Conservation (phyloP, 225 moss, liverwort and hornwort species). For the Marchantia polymorpha region DNA sequence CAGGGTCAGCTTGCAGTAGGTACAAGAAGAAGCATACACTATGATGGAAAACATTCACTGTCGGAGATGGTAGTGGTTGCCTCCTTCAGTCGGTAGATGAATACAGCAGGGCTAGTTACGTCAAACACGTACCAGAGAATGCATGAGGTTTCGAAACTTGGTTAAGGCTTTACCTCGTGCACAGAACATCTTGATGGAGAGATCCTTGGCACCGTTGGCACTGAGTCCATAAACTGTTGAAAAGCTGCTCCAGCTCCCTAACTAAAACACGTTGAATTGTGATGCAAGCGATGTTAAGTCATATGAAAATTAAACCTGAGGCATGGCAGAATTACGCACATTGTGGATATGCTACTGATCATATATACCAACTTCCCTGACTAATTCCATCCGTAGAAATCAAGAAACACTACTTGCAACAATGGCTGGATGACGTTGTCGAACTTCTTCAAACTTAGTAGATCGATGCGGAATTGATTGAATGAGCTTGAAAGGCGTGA, state of each 20-base stretch:
- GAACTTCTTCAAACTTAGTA: too few species aligned
- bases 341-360: background rate
- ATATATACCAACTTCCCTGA: background rate
- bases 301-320: background rate
- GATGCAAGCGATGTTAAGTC: background rate
- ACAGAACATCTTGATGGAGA: constrained; percentile 95
- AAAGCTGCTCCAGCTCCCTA: constrained; percentile 87
- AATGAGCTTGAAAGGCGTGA: too few species aligned
- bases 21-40: background rate
- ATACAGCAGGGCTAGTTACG: background rate
- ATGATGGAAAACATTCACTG: background rate
- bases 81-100: background rate
- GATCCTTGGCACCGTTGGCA: constrained; percentile 99
- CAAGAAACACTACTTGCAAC: background rate
- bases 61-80: background rate
- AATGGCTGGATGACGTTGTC: too few species aligned
- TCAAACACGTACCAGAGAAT: background rate
- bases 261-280: constrained; percentile 37
- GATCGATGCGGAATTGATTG: too few species aligned
- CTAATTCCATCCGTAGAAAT: background rate
- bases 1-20: background rate
- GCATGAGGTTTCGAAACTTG: background rate
- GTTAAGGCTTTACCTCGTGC: constrained; percentile 57
- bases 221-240: constrained; percentile 92
- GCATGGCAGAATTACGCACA: background rate